Evolutionary conservation across 768 basidiomycete species (phyloP), one percentile per base, ranked within the genome.

Genomic region (Mycena vulgaris): DNA sequence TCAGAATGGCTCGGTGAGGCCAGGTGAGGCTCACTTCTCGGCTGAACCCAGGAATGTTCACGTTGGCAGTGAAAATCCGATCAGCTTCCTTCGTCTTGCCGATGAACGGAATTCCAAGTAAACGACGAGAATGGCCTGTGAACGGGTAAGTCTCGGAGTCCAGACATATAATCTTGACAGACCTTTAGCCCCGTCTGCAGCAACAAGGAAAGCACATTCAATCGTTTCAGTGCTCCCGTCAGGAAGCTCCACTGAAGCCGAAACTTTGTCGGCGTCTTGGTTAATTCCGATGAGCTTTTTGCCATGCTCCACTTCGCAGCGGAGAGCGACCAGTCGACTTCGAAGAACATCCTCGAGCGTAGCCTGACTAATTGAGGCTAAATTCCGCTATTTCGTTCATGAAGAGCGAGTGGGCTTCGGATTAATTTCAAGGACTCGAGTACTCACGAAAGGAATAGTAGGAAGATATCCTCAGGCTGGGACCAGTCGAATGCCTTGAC

Each of bases 121-220:
- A 49, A 5, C 48, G 19, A 9, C 60, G 60, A 6, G 47, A 61
- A 25, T 27, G 60, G 5, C 60, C 60, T 61, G 27, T 25, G 16
- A 11, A 14, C n/a, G 27, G 60, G 31, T 6, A 33, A 49, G 19
- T 30, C 30, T 2, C 13, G 25, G 4, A 8, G 25, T 25, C 23
- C 6, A 23, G 14, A 25, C 23, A 23, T 23, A 33, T 31, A 52
- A 13, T 16, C 28, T 49, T 2, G 23, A 11, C n/a, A 5, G 17
- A 21, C 60, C 60, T 49, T 61, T 61, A 16, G 60, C 60, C 9
- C 60, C 60, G 33, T 61, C 60, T 7, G 60, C 60, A 2, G 60
- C 60, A 9, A 49, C 48, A 2, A 61, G 25, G 33, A 16, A 61
- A 25, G 6, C 45, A 28, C 60, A 61, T n/a, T 61, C 17, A 17